Conservation (phyloP, 2,329 filamentous ascomycete genomes). For the Daldinia eschscholtzii region DNA sequence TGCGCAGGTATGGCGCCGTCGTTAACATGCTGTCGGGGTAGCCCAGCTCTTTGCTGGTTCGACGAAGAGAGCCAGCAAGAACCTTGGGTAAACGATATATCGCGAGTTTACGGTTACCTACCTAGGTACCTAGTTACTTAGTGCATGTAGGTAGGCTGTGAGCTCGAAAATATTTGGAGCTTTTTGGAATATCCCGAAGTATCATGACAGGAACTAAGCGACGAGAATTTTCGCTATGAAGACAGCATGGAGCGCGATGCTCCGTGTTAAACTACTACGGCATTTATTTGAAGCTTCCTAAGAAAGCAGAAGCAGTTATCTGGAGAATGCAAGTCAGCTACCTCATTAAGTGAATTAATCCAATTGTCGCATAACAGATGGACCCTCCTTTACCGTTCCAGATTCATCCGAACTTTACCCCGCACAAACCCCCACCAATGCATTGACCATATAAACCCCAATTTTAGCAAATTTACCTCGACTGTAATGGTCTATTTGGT, state of each 20-base stretch:
- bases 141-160: not conserved
- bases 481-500: slow-evolving; percentile 73
- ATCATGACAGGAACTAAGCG: not conserved
- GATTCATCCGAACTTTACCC: slow-evolving; percentile 28
- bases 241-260: not conserved
- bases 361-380: not conserved
- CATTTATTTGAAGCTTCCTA: not conserved
- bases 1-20: slow-evolving; percentile 69
- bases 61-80: not conserved
- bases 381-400: not conserved
- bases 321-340: not conserved
- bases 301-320: not conserved
- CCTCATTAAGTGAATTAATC: not conserved
- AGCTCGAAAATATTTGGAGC: not conserved
- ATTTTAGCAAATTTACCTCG: slow-evolving; percentile 44
- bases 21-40: slow-evolving; percentile 67
- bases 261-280: not conserved
- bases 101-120: not conserved
- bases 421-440: not conserved
- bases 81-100: too few relatives aligned
- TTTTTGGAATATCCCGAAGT: not conserved
- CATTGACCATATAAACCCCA: slow-evolving; percentile 14
- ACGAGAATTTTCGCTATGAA: not conserved
- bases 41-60: not conserved
- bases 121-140: not conserved